Conservation (phyloP, 129 eudicot species). For the Flaveria robusta region DNA sequence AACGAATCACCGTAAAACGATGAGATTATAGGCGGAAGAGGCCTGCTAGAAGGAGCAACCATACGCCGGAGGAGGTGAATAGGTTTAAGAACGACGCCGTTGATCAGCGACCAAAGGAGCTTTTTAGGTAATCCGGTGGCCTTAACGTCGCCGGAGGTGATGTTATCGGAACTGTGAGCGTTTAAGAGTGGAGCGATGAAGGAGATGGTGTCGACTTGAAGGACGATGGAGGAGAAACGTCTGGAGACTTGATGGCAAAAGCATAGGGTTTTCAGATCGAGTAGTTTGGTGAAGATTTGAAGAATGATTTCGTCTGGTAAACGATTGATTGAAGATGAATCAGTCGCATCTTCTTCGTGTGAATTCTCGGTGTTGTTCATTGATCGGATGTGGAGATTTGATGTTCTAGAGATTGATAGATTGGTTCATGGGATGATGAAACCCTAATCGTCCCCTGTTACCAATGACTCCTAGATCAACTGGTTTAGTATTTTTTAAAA, state of each 20-base stretch:
- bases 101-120: slow-evolving; percentile 14
- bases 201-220: slow-evolving; percentile 31
- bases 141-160: neutral
- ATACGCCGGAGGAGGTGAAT: slow-evolving; percentile 33
- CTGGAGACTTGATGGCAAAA: slow-evolving; percentile 35
- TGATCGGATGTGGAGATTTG: too few species aligned
- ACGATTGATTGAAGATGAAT: slow-evolving; percentile 11
- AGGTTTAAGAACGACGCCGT: slow-evolving; percentile 30
- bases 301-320: slow-evolving; percentile 43
- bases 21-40: slow-evolving; percentile 39
- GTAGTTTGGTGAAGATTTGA: slow-evolving; percentile 27
- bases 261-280: slow-evolving; percentile 38
- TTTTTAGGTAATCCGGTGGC: neutral
- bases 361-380: slow-evolving; percentile 15
- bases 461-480: too few species aligned
- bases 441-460: slow-evolving; percentile 17
- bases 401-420: neutral
- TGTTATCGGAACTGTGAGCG: slow-evolving; percentile 10
- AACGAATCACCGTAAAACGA: slow-evolving; percentile 41
- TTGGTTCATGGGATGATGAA: slow-evolving; percentile 10
- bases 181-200: slow-evolving; percentile 28
- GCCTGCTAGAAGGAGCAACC: slow-evolving; percentile 6
- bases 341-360: slow-evolving; percentile 12
- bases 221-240: slow-evolving; percentile 34
- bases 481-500: too few species aligned